Evolutionary conservation across 139 green algal genomes (phyloP), one percentile per base, ranked within the genome.

Genomic region (Pleodorina starrii): DNA sequence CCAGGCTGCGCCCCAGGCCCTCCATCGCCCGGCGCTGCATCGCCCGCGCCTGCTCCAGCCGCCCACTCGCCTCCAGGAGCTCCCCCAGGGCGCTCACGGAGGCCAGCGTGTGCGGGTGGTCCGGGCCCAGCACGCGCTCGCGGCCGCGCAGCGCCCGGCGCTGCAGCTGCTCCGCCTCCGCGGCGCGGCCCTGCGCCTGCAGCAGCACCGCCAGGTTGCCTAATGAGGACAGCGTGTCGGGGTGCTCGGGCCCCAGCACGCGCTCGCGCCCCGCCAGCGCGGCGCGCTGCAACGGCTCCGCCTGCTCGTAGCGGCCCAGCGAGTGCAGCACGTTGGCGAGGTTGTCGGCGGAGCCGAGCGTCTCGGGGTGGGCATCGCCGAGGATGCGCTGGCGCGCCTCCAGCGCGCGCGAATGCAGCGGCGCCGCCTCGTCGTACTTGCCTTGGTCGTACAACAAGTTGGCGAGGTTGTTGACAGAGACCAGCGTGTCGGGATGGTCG

Each of bases 321-420:
- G 51, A 42, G 40, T 69, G 57, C 32, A 85, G 48, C 32, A 77
- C 72, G 17, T 74, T 57, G 51, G 69, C 85, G 72, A 90, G 51
- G 85, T 77, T 84, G 73, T 85, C 74, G 38, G 77, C 27, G 12
- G 72, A 68, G 38, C 19, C 27, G 54, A 90, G 73, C 0, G 85
- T 90, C 12, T 77, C 54, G 21, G 73, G 73, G 74, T 90, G 85
- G 35, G 85, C 85, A 23, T 46, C 46, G 10, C 85, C 85, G 51
- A 90, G n/a, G 19, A 77, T 44, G 5, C 85, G 85, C 35, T 77
- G 51, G 25, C 72, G 32, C 32, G 17, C 51, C 50, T 74, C 72
- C 71, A 75, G 17, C 51, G 32, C 54, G 12, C 78, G 46, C n/a
- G 50, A 51, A n/a, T 43, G 38, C 85, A 90, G 27, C 36, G 72